A percentile compares a stretch with the other conserved stretches of the same genome.
Conservation (phyloP, 1,284 basidiomycete genomes). For the Ustilago sp. region DNA sequence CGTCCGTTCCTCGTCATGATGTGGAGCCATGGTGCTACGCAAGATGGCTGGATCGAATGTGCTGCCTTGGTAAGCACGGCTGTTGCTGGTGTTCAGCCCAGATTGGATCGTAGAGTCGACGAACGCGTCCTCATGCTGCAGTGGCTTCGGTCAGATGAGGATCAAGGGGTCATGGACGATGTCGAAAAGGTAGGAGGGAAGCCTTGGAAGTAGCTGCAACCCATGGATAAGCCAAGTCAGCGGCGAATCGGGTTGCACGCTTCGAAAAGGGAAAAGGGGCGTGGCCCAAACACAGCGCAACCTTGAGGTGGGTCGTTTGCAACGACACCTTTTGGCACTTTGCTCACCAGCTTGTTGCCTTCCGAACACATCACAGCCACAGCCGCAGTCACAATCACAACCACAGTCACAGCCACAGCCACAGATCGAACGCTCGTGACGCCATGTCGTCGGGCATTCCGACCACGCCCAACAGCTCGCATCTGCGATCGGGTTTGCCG, state of each 20-base stretch:
- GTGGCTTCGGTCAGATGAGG: background rate
- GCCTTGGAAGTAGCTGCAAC: background rate
- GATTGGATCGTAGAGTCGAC: slow-evolving; percentile 6
- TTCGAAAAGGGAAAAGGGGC: background rate
- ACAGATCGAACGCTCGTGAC: background rate
- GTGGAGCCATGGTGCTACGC: slow-evolving; percentile 9
- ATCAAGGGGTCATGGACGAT: background rate
- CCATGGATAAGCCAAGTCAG: background rate
- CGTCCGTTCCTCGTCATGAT: slow-evolving; percentile 26
- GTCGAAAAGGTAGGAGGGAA: background rate
- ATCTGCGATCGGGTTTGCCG: slow-evolving; percentile 47
- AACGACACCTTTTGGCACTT: background rate
- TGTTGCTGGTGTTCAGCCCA: slow-evolving; percentile 18
- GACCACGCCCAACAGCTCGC: slow-evolving; percentile 47
- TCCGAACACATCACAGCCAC: background rate
- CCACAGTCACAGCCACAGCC: too few species aligned
- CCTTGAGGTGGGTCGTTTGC: background rate
- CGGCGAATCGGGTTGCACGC: background rate
- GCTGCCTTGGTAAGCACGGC: background rate
- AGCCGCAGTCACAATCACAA: background rate
- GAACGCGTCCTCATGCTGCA: slow-evolving; percentile 15
- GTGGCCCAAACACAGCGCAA: slow-evolving; percentile 9
- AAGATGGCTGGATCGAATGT: background rate
- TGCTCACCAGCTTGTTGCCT: slow-evolving; percentile 1
- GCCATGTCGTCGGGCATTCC: slow-evolving; percentile 46